These are phyloP conservation scores for Guadua angustifolia DNA, from an alignment of 176 grass and related monocot species.

Conservation along the genomic window DNA sequence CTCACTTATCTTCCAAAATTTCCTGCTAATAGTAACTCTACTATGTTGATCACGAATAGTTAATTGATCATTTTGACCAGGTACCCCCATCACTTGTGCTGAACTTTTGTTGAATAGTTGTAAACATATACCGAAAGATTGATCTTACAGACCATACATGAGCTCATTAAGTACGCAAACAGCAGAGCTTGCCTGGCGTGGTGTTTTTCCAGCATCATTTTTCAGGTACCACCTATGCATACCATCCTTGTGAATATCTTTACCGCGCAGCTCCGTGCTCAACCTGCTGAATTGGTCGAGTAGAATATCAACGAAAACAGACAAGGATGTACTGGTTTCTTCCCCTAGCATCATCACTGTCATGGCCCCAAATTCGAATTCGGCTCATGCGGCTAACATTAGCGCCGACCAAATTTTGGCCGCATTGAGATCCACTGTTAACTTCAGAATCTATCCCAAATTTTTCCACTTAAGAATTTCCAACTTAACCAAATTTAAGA, in stretches of 20 bases:
- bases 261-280: slow-evolving; percentile 61
- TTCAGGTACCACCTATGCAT: slow-evolving; percentile 59
- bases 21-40: slow-evolving; percentile 36
- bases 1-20: slow-evolving; percentile 58
- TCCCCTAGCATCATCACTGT: slow-evolving; percentile 58
- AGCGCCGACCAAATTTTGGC: too few relatives aligned
- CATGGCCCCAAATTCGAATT: too few relatives aligned
- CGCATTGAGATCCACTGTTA: too few relatives aligned
- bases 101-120: slow-evolving; percentile 58
- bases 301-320: slow-evolving; percentile 80
- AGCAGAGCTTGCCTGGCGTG: slow-evolving; percentile 68
- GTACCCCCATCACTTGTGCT: slow-evolving; percentile 30
- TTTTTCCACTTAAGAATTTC: too few relatives aligned
- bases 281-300: slow-evolving; percentile 80
- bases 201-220: slow-evolving; percentile 61
- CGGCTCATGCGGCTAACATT: too few relatives aligned
- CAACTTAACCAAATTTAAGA: too few relatives aligned
- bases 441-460: too few relatives aligned
- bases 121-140: slow-evolving; percentile 63
- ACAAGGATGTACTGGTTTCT: slow-evolving; percentile 55
- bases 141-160: slow-evolving; percentile 85
- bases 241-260: slow-evolving; percentile 56
- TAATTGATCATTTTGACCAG: slow-evolving; percentile 41
- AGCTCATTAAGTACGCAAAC: slow-evolving; percentile 98
- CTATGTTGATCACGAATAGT: slow-evolving; percentile 30